Conservation (phyloP, 768 basidiomycete species). For the Ramaria sp. region DNA sequence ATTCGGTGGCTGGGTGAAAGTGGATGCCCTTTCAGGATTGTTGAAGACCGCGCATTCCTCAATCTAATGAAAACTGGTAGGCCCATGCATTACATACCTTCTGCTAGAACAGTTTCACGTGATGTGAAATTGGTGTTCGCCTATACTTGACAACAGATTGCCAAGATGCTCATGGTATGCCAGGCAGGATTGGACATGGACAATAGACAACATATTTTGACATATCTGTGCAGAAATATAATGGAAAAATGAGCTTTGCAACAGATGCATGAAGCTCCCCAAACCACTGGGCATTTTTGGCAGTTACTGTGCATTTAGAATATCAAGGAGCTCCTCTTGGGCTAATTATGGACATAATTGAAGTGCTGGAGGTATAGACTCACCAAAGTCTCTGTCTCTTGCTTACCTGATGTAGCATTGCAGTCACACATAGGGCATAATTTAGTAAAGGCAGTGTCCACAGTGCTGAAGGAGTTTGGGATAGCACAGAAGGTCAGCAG, state of each 20-base stretch:
- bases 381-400: conserved; percentile 1
- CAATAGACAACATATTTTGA: background rate
- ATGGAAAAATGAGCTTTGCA: conserved; percentile 21
- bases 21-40: conserved; percentile 23
- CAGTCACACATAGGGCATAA: conserved; percentile 26
- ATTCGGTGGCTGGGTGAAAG: conserved; percentile 27
- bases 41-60: conserved; percentile 24
- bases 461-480: conserved; percentile 25
- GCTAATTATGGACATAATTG: conserved; percentile 27
- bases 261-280: conserved; percentile 30
- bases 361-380: conserved; percentile 19
- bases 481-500: conserved; percentile 24
- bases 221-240: conserved; percentile 16
- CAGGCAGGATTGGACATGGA: conserved; percentile 12
- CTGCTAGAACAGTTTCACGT: conserved; percentile 20
- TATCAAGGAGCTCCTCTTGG: conserved; percentile 17
- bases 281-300: conserved; percentile 24
- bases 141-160: conserved; percentile 13
- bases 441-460: conserved; percentile 24
- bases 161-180: conserved; percentile 20
- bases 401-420: background rate
- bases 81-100: conserved; percentile 26
- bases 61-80: conserved; percentile 20
- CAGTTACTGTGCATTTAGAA: conserved; percentile 24
- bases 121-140: conserved; percentile 24